phyloP scores from a whole-genome alignment of 2,329 filamentous ascomycete species.

The Chrysoporthe puriensis region DNA sequence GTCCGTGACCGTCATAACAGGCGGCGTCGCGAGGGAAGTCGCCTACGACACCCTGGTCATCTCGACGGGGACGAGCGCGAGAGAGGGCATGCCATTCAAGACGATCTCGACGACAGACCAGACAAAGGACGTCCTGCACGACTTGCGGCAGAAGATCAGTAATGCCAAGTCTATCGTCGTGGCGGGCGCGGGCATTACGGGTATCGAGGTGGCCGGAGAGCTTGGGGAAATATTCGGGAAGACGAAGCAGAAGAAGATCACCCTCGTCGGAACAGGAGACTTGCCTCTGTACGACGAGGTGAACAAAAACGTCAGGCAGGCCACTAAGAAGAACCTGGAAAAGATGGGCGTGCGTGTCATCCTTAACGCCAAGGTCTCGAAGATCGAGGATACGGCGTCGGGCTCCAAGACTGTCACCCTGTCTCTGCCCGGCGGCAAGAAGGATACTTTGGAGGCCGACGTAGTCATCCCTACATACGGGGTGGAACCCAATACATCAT shows the following conservation, averaged over 20 bases:
- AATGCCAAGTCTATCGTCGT: constrained; percentile 53
- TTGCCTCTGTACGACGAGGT: constrained; percentile 44
- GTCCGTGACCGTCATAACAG: constrained; percentile 46
- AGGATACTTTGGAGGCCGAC: constrained; percentile 44
- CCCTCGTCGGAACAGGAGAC: constrained; percentile 44
- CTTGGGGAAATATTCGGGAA: constrained; percentile 52
- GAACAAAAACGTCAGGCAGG: constrained; percentile 44
- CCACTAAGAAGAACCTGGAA: constrained; percentile 44
- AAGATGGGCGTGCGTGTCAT: constrained; percentile 36
- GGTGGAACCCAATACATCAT: constrained; percentile 46
- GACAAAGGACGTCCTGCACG: constrained; percentile 45
- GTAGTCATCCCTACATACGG: constrained; percentile 54
- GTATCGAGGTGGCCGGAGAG: constrained; percentile 56
- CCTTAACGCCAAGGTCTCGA: constrained; percentile 26
- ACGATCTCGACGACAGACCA: constrained; percentile 45
- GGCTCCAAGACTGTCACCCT: constrained; percentile 34
- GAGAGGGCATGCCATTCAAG: constrained; percentile 55
- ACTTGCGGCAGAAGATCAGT: constrained; percentile 43
- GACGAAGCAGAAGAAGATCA: constrained; percentile 48
- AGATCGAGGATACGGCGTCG: constrained; percentile 36
- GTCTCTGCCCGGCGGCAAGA: constrained; percentile 7
- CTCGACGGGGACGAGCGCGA: constrained; percentile 55
- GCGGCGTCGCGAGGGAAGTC: constrained; percentile 42
- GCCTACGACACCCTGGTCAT: constrained; percentile 58
- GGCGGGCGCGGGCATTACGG: constrained; percentile 55